Conservation (phyloP, 169 alveolate genomes). For the Plasmodium chabaudi region DNA sequence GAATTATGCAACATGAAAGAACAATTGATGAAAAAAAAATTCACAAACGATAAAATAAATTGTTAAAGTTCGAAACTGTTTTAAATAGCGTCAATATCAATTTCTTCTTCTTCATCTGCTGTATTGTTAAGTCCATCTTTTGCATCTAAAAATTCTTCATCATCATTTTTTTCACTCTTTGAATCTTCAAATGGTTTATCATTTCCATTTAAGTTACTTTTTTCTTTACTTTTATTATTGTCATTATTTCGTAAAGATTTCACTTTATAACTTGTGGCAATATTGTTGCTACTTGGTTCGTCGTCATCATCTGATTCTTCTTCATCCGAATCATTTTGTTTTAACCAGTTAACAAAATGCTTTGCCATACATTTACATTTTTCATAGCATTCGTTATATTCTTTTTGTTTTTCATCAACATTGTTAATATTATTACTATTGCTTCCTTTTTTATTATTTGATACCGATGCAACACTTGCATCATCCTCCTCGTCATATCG, state of each 20-base stretch:
- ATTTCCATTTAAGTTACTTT: constrained; percentile 1
- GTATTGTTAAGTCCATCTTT: constrained; percentile 71
- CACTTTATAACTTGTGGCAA: constrained; percentile 31
- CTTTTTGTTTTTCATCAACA: constrained; percentile 66
- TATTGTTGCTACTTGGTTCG: constrained; percentile 29
- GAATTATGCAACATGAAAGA: too few species aligned
- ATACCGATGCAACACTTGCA: neutral
- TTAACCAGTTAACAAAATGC: constrained; percentile 89
- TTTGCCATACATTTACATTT: constrained; percentile 85
- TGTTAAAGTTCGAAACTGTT: too few species aligned
- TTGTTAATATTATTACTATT: constrained; percentile 74
- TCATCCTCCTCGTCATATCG: constrained; percentile 72
- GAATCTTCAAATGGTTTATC: constrained; percentile 74
- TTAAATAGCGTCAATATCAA: constrained; percentile 63
- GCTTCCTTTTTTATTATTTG: neutral
- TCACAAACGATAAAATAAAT: too few species aligned
- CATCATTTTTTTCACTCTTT: constrained; percentile 75
- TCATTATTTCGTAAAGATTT: constrained; percentile 68
- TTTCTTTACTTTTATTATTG: constrained; percentile 26
- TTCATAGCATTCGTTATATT: constrained; percentile 76
- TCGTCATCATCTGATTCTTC: constrained; percentile 79
- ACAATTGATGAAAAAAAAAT: too few species aligned
- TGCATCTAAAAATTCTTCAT: constrained; percentile 75
- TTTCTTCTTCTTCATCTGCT: constrained; percentile 71
- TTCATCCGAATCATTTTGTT: constrained; percentile 80